Percentiles rank a stretch among this genome's conserved stretches.
phyloP scores from a whole-genome alignment of 805 yeast species.

The Lipomyces starkeyi region DNA sequence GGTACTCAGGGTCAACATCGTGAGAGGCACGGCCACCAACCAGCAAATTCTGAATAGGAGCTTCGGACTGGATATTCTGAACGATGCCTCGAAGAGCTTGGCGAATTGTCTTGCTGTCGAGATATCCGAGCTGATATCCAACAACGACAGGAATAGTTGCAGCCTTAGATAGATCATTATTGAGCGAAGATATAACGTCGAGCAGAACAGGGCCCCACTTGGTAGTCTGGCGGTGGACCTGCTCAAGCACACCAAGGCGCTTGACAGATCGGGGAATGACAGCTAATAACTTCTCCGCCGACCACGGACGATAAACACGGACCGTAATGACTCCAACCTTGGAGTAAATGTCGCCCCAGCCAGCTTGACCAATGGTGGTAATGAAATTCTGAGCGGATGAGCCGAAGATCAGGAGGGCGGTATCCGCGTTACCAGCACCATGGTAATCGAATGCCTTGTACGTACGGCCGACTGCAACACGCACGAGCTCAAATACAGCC shows the following conservation, averaged over 20 bases:
- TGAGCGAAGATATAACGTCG: constrained; percentile 65
- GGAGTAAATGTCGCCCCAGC: constrained; percentile 44
- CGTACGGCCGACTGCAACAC: constrained; percentile 46
- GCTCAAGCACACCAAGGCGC: constrained; percentile 69
- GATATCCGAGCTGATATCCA: constrained; percentile 58
- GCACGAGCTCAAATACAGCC: constrained; percentile 44
- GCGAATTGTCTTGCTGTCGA: constrained; percentile 50
- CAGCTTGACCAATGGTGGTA: constrained; percentile 46
- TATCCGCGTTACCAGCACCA: constrained; percentile 52
- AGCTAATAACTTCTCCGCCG: constrained; percentile 56
- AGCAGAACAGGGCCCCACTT: constrained; percentile 74
- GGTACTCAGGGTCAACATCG: constrained; percentile 38
- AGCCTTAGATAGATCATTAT: constrained; percentile 46
- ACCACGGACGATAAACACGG: constrained; percentile 77
- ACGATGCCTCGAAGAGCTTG: constrained; percentile 56
- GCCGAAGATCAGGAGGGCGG: constrained; percentile 69
- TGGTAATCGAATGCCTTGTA: constrained; percentile 53
- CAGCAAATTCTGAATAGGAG: constrained; percentile 67
- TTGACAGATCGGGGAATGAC: constrained; percentile 61
- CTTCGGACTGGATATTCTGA: constrained; percentile 56
- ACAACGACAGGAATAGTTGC: constrained; percentile 52
- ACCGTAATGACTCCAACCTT: constrained; percentile 59
- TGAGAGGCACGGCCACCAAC: constrained; percentile 54
- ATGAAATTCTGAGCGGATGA: constrained; percentile 55
- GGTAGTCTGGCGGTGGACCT: constrained; percentile 54